A percentile compares a stretch with the other conserved stretches of the same genome.
Conservation (phyloP, 2,329 filamentous ascomycete species). For the Cladophialophora psammophila region DNA sequence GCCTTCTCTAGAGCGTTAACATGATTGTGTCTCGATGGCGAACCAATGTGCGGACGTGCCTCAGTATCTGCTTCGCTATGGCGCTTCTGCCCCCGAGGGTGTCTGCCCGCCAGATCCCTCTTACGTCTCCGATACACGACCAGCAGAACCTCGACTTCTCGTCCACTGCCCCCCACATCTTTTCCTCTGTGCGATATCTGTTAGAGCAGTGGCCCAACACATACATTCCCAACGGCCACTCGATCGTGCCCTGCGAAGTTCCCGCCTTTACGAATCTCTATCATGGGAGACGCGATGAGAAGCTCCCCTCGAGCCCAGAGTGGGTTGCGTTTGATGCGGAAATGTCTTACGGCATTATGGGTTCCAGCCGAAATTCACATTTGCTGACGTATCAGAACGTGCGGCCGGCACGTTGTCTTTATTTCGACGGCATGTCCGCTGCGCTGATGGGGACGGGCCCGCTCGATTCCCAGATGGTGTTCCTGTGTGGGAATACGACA, state of each 20-base stretch:
- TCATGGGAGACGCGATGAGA: constrained; percentile 55
- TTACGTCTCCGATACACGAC: neutral
- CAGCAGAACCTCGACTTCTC: constrained; percentile 51
- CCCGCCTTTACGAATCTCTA: constrained; percentile 58
- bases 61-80: neutral
- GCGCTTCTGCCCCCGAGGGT: neutral
- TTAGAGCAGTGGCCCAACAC: constrained; percentile 62
- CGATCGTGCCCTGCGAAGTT: constrained; percentile 56
- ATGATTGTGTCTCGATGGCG: neutral
- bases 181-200: constrained; percentile 56
- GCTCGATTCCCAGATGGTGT: constrained; percentile 59
- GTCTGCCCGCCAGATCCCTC: constrained; percentile 9
- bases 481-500: constrained; percentile 57
- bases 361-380: constrained; percentile 52
- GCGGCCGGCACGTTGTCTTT: constrained; percentile 53
- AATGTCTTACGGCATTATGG: constrained; percentile 64
- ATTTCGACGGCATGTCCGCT: constrained; percentile 61
- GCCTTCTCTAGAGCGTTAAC: neutral
- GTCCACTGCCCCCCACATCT: constrained; percentile 57
- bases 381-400: constrained; percentile 60
- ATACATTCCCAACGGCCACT: constrained; percentile 60
- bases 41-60: neutral
- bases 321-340: constrained; percentile 62
- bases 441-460: constrained; percentile 57
- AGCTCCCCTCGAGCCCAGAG: constrained; percentile 57